Base-by-base conservation (phyloP, 176 grass and related monocot genomes). In the Panicum miliaceum region DNA sequence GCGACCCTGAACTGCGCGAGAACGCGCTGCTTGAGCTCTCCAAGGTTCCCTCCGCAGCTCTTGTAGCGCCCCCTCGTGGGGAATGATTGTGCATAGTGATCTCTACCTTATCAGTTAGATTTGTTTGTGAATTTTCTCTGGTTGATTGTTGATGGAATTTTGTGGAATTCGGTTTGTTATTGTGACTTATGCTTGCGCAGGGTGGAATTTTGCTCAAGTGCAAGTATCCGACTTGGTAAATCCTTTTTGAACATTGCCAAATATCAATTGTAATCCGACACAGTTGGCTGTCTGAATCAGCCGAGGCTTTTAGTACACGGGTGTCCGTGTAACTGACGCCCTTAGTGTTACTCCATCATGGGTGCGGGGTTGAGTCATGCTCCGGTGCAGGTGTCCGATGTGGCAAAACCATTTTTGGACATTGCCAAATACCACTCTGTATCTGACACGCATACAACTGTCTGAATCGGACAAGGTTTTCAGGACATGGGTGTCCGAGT, bases 1-100 rank as follows among this genome's bases (percentile, higher is more conserved):
- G 96, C 77, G 91, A 99, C 80, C 89, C 89, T 56, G 91, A 99
- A 69, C 90, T 92, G 74, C 90, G 96, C 60, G 96, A 99, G 86
- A 96, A 96, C 68, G 96, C 96, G 51, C 90, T 99, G 26, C 93
- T 96, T 51, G 96, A 99, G 86, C 96, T 99, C 15, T 99, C 96
- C 9, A 99, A 94, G 96, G 96, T 99, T 37, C 54, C 19, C 11
- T 54, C 40, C 18, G 23, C 25, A 29, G 63, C 50, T 51, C n/a
- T 57, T 40, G 13, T 23, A 19, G 4, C 20, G 5, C 59, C 20
- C 15, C 14, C 14, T 66, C 32, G 12, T 10, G 65, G 14, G 27
- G 56, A 41, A 15, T 48, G 12, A 38, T 53, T 48, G 68, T 35
- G 9, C 4, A 13, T 73, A 12, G 15, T 73, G 27, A 34, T 78